Evolutionary conservation across 441 rosid genomes (phyloP).

Genomic region (Breynia disticha): DNA sequence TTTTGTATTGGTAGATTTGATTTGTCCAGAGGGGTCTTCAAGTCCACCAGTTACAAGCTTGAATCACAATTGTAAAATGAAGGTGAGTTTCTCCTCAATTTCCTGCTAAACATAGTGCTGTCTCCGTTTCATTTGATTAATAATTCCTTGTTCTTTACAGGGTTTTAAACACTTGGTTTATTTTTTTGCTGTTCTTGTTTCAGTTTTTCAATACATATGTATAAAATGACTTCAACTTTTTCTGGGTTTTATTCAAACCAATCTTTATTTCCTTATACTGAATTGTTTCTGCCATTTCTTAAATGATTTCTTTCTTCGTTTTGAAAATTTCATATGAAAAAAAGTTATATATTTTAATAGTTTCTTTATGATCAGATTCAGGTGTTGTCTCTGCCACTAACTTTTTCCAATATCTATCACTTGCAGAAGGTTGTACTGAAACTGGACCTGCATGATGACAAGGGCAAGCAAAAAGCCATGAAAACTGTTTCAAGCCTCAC

Average conservation of each 20-base stretch:
- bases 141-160: neutral
- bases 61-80: conserved; percentile 18
- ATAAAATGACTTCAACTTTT: neutral
- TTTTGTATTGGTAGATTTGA: neutral
- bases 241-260: neutral
- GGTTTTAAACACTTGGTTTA: neutral
- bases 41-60: conserved; percentile 4
- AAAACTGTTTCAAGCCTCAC: conserved; percentile 33
- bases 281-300: neutral
- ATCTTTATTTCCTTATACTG: neutral
- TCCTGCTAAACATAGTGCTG: conserved; percentile 1
- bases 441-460: conserved; percentile 39
- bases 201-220: neutral
- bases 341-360: no score
- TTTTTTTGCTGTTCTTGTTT: neutral
- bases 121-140: neutral
- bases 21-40: neutral
- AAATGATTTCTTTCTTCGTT: neutral
- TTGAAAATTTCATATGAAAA: no score
- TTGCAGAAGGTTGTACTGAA: conserved; percentile 48
- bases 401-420: conserved; percentile 1
- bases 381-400: neutral
- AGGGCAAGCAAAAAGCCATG: conserved; percentile 47
- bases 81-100: conserved; percentile 21
- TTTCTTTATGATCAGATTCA: no score